Evolutionary conservation across 257 asterid species (phyloP).

Genomic region (Oldenlandia corymbosa): DNA sequence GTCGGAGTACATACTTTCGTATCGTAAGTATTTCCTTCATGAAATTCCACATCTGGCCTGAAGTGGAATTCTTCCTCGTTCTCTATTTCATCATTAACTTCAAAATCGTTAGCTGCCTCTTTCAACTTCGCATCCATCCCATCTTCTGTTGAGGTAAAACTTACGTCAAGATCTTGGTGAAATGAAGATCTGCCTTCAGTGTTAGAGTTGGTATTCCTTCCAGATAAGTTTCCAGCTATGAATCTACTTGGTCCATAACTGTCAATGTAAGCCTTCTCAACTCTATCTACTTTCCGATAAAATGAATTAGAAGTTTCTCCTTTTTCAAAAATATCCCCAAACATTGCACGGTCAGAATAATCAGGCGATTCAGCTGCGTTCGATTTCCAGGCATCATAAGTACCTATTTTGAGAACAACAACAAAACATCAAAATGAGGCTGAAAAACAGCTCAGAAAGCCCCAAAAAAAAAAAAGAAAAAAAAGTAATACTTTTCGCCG

Average conservation of each 20-base stretch:
- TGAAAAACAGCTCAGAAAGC: background rate
- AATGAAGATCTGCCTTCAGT: conserved; percentile 22
- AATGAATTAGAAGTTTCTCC: conserved; percentile 28
- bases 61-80: conserved; percentile 50
- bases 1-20: conserved; percentile 46
- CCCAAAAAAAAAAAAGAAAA: background rate
- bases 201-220: conserved; percentile 25
- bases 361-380: conserved; percentile 37
- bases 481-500: background rate
- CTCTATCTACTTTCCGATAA: conserved; percentile 41
- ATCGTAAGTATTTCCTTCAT: conserved; percentile 49
- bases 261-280: conserved; percentile 38
- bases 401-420: conserved; percentile 20
- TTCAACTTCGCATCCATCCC: conserved; percentile 55
- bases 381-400: conserved; percentile 19
- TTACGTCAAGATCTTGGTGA: conserved; percentile 38
- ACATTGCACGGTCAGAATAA: conserved; percentile 39
- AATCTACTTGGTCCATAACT: conserved; percentile 25
- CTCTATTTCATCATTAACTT: conserved; percentile 53
- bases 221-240: conserved; percentile 24
- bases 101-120: conserved; percentile 68
- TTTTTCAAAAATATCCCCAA: conserved; percentile 23
- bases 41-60: conserved; percentile 67
- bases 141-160: conserved; percentile 41
- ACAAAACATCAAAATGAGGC: background rate